These are phyloP conservation scores for Dendrothele bispora DNA, from an alignment of 768 basidiomycete genomes.

Conservation along the genomic window DNA sequence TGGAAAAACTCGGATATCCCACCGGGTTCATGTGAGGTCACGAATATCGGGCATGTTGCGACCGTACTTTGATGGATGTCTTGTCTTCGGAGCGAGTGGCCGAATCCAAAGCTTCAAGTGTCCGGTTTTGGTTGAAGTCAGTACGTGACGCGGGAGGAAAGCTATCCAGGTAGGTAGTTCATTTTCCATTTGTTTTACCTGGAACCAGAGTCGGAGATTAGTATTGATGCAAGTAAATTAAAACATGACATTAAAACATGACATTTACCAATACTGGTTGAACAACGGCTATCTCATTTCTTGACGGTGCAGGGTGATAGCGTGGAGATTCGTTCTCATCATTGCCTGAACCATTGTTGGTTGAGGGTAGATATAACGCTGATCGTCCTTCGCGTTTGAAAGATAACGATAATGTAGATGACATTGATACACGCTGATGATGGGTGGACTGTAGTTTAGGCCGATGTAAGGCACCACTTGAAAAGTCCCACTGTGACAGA, in stretches of 20 bases:
- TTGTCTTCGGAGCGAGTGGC: constrained; percentile 54
- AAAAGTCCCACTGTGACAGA: constrained; percentile 84
- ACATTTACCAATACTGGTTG: constrained; percentile 82
- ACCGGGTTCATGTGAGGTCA: no score
- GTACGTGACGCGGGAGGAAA: constrained; percentile 75
- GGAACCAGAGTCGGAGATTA: not conserved
- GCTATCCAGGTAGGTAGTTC: constrained; percentile 75
- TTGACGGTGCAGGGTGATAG: constrained; percentile 87
- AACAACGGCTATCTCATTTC: constrained; percentile 86
- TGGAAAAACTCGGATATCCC: no score
- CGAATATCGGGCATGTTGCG: no score
- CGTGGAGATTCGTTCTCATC: constrained; percentile 46
- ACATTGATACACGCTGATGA: constrained; percentile 75
- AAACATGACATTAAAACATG: not conserved
- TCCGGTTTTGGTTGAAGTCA: constrained; percentile 79
- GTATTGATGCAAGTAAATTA: not conserved
- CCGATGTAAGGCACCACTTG: constrained; percentile 84
- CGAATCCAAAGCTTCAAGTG: constrained; percentile 84
- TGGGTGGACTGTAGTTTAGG: constrained; percentile 71
- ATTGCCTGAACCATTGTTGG: constrained; percentile 21
- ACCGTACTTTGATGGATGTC: no score
- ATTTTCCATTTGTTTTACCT: constrained; percentile 77
- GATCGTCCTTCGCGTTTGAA: constrained; percentile 61
- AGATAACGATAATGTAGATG: constrained; percentile 75
- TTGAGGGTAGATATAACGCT: constrained; percentile 52